A percentile compares a stretch with the other conserved stretches of the same genome.
Conservation (phyloP, 2,329 filamentous ascomycete genomes). For the Fusarium virguliforme region DNA sequence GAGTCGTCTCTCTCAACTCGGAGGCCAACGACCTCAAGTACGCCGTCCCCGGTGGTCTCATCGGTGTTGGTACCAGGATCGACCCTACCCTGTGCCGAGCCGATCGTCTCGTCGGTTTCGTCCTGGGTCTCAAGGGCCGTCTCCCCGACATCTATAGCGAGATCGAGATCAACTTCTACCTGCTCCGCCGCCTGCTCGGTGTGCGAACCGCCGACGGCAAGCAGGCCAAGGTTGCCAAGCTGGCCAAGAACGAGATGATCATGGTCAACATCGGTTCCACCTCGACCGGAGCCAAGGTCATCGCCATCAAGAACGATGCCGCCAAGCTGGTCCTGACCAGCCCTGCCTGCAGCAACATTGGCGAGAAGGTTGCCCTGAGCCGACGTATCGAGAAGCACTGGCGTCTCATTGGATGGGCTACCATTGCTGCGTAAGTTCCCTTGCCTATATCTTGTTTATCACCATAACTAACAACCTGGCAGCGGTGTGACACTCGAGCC, state of each 20-base stretch:
- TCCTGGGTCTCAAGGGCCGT: constrained; percentile 92
- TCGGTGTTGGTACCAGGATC: constrained; percentile 97
- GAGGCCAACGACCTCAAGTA: constrained; percentile 99
- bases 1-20: constrained; percentile 94
- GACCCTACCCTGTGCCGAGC: constrained; percentile 98
- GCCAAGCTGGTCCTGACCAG: constrained; percentile 94
- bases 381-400: constrained; percentile 99
- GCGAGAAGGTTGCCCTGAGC: constrained; percentile 97
- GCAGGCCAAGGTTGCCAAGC: constrained; percentile 98
- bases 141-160: constrained; percentile 98
- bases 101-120: constrained; percentile 98
- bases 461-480: constrained; percentile 32
- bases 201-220: constrained; percentile 98
- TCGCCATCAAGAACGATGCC: constrained; percentile 97
- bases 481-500: constrained; percentile 71
- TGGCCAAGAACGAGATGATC: constrained; percentile 98
- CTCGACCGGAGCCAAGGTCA: constrained; percentile 96
- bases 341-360: constrained; percentile 96
- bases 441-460: not conserved
- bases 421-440: constrained; percentile 77
- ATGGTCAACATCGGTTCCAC: constrained; percentile 99
- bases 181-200: constrained; percentile 93
- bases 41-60: constrained; percentile 95
- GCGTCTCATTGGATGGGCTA: constrained; percentile 94
- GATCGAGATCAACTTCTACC: constrained; percentile 99